Evolutionary conservation across 1,139 yeast species (phyloP).

Genomic region (Suhomyces ambrosiae): DNA sequence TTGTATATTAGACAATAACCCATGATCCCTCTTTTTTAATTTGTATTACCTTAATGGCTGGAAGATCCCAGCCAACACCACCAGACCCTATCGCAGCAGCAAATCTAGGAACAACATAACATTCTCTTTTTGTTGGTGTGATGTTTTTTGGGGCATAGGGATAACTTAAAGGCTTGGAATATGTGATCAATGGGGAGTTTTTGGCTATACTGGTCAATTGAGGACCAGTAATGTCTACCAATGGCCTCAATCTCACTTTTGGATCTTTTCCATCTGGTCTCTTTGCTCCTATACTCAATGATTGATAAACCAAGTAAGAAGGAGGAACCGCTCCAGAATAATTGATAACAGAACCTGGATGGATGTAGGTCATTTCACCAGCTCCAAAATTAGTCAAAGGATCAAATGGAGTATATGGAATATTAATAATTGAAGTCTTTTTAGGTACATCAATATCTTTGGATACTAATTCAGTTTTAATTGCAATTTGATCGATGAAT

Average conservation of each 20-base stretch:
- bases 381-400: conserved; percentile 30
- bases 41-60: conserved; percentile 79
- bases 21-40: conserved; percentile 63
- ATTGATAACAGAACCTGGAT: conserved; percentile 68
- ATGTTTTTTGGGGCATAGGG: conserved; percentile 81
- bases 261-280: conserved; percentile 31
- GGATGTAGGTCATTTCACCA: conserved; percentile 56
- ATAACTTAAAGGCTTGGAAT: conserved; percentile 88
- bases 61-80: conserved; percentile 90
- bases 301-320: conserved; percentile 68
- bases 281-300: conserved; percentile 53
- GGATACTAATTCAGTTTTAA: conserved; percentile 77
- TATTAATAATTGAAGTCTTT: conserved; percentile 57
- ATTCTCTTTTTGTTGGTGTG: conserved; percentile 68
- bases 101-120: conserved; percentile 88
- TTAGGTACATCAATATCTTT: conserved; percentile 61
- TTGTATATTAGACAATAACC: conserved; percentile 37
- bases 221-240: conserved; percentile 74
- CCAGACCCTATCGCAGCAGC: conserved; percentile 87
- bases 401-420: conserved; percentile 77
- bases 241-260: conserved; percentile 70
- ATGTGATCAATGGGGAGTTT: conserved; percentile 69
- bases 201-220: conserved; percentile 80
- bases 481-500: conserved; percentile 86
- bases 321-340: conserved; percentile 68